Base-by-base conservation (phyloP, 177 flowering plant genomes). In the Telopea speciosissima region DNA sequence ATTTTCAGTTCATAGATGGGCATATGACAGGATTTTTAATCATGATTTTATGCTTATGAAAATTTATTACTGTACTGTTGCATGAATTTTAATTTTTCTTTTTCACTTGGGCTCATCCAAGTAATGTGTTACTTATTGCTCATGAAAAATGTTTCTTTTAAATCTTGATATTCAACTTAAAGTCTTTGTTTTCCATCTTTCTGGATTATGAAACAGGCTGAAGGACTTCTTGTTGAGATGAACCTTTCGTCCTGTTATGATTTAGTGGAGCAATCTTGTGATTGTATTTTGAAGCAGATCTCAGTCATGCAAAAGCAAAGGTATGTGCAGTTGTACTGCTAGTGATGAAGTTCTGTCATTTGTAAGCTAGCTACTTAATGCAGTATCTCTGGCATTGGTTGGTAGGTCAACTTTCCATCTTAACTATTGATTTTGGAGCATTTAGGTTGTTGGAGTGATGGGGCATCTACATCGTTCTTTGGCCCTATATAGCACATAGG, bases 291-390 rank as follows among this genome's bases (percentile, higher is more conserved):
- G 70, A 80, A 84, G 79, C 83, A 90, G 70, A 93, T 96, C 67
- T 83, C 94, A 10, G 68, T 70, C 73, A 83, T 93, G 92, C 92
- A 89, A 67, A 96, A 85, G 72, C 84, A 78, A 70, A 84, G 93
- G 99, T 95, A 82, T 70, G 66, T 42, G 67, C 16, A 19, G 40
- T 25, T 8, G 16, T 49, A 16, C 17, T 16, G 19, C 54, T 49
- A 9, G 9, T 49, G 17, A 1, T 11, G 4, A 49, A 1, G 5
- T 0, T 12, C 54, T 49, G 54, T 49, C 54, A 49, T 49, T 49
- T 49, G 54, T 16, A 13, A 49, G 17, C 13, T 49, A 3, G 40
- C 40, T 36, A 36, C 40, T 36, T 36, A 36, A 36, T 36, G 40
- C 8, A 36, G 5, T 31, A 31, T 36, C 40, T 36, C 40, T 1